Evolutionary conservation across 176 grass and related monocot species (phyloP).

Genomic region (Cocos nucifera): DNA sequence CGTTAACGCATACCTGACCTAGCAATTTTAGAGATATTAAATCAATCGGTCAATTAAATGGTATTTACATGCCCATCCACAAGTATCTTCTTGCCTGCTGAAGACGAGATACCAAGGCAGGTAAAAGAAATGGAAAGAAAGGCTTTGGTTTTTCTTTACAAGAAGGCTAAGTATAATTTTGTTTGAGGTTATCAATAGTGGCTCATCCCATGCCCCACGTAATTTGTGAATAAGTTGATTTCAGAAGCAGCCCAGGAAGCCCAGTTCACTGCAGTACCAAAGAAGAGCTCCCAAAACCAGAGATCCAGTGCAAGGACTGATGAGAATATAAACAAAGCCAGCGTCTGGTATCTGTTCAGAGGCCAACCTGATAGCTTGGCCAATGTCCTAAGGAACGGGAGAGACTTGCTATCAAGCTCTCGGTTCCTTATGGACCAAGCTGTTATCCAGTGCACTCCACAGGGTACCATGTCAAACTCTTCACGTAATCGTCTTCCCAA

Average conservation of each 20-base stretch:
- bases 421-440: constrained; percentile 80
- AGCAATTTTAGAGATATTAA: too few relatives aligned
- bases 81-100: too few relatives aligned
- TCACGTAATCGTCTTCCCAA: constrained; percentile 52
- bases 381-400: constrained; percentile 58
- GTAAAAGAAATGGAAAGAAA: too few relatives aligned
- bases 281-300: constrained; percentile 78
- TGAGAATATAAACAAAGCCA: constrained; percentile 72
- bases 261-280: constrained; percentile 33
- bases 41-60: too few relatives aligned
- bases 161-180: too few relatives aligned
- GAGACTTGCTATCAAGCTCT: constrained; percentile 38
- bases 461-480: constrained; percentile 73
- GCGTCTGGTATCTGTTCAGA: constrained; percentile 68
- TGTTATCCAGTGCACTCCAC: constrained; percentile 64
- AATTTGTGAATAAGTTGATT: constrained; percentile 23
- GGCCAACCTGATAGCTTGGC: constrained; percentile 56
- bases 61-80: too few relatives aligned
- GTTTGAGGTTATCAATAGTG: too few relatives aligned
- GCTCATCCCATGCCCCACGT: constrained; percentile 1
- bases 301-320: constrained; percentile 67
- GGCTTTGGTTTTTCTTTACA: too few relatives aligned
- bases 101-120: too few relatives aligned
- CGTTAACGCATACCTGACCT: too few relatives aligned
- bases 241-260: constrained; percentile 62